A percentile compares a stretch with the other conserved stretches of the same genome.
Evolutionary conservation across 768 basidiomycete species (phyloP).

Genomic region (Boletus vinaceobasis): DNA sequence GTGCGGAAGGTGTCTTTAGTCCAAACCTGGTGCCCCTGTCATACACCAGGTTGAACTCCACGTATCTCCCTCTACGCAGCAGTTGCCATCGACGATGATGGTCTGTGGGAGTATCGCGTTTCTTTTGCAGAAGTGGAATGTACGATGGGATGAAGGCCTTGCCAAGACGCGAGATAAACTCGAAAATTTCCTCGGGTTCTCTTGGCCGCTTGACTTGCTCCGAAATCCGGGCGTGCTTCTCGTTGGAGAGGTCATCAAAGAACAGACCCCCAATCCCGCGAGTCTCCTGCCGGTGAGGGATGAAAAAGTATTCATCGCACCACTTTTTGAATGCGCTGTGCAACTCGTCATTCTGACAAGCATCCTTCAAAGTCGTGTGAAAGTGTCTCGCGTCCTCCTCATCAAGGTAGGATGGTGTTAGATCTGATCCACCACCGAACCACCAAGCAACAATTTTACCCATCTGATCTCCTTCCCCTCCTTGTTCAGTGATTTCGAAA

Average conservation of each 20-base stretch:
- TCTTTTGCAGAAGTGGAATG: conserved; percentile 72
- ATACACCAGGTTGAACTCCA: conserved; percentile 89
- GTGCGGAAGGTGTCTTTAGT: conserved; percentile 75
- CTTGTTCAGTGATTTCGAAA: conserved; percentile 80
- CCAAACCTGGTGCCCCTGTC: conserved; percentile 90
- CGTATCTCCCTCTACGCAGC: conserved; percentile 85
- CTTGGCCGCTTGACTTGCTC: conserved; percentile 46
- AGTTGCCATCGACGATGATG: conserved; percentile 89
- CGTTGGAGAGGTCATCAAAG: conserved; percentile 86
- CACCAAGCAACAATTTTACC: conserved; percentile 84
- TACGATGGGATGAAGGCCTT: conserved; percentile 88
- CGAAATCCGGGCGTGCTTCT: conserved; percentile 59
- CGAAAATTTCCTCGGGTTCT: conserved; percentile 69
- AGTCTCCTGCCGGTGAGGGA: conserved; percentile 81
- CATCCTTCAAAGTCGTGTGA: conserved; percentile 70
- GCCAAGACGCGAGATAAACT: conserved; percentile 67
- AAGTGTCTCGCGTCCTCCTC: conserved; percentile 86
- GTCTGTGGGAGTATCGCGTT: conserved; percentile 59
- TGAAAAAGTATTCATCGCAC: conserved; percentile 98
- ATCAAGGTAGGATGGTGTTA: conserved; percentile 92
- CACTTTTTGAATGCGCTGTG: conserved; percentile 86
- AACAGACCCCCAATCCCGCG: conserved; percentile 94
- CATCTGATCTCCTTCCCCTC: conserved; percentile 31
- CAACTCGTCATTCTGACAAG: conserved; percentile 70
- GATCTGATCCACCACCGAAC: conserved; percentile 96